Base-by-base conservation (phyloP, 2,329 filamentous ascomycete genomes). In the Paecilomyces niveus region DNA sequence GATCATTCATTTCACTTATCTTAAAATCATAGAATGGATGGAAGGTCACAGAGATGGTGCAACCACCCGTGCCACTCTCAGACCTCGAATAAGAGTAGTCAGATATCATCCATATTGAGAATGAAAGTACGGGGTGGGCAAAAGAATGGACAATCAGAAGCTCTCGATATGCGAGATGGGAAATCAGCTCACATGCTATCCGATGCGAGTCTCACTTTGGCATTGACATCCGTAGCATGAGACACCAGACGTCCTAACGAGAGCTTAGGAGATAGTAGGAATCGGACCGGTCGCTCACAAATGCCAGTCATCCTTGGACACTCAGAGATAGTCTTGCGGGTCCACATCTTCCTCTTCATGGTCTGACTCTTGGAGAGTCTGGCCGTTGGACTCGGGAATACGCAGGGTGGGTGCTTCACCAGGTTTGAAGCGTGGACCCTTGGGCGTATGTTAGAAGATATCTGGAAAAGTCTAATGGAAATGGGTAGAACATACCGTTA, bases 291-390 rank as follows among this genome's bases (percentile, higher is more conserved):
- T 29, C 3, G 26, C 26, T 29, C 26, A 29, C 2, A 29, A 29
- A 29, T 7, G 26, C 26, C 26, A 29, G 26, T 29, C 26, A 5
- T 29, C 26, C 3, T 29, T 29, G 26, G 29, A 61, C 8, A 13
- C 39, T 55, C 54, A 65, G 13, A 65, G 55, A 55, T 63, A 71
- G 13, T 63, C 58, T 24, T 68, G 57, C 3, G 64, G 39, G 15
- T 65, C 63, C 15, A 59, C 60, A 0, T 66, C 62, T 2, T 63
- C 62, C 1, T 66, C 63, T 13, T 69, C 66, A 8, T 67, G 63
- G 35, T 72, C 68, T 32, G 61, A 65, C 5, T 61, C 31, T 9
- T 57, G 56, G 11, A 62, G 54, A 13, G 57, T 60, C 10, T 56
- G 45, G 5, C 59, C 61, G 0, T 32, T 53, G 10, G 68, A 56